These are phyloP conservation scores for Kentomonas sorsogonicus DNA, from an alignment of 208 protist species.

Conservation along the genomic window DNA sequence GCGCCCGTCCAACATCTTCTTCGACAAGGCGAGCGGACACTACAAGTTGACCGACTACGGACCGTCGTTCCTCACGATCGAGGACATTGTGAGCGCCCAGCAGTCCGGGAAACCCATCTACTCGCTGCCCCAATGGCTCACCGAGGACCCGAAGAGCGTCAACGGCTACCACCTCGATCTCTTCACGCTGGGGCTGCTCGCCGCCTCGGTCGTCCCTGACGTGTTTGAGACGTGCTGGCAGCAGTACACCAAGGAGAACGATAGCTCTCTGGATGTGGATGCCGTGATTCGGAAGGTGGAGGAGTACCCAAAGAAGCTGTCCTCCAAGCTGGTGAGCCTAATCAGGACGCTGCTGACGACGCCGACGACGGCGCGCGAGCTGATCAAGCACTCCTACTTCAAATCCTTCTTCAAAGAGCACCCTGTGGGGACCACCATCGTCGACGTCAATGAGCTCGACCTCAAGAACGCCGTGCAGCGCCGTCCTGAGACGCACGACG, in stretches of 20 bases:
- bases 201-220: conserved; percentile 43
- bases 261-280: conserved; percentile 22
- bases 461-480: conserved; percentile 33
- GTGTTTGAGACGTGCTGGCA: conserved; percentile 43
- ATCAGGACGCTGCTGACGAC: conserved; percentile 38
- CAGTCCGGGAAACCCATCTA: conserved; percentile 30
- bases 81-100: conserved; percentile 33
- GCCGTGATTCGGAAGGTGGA: conserved; percentile 25
- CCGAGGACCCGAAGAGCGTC: conserved; percentile 13
- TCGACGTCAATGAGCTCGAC: conserved; percentile 37
- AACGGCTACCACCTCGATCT: conserved; percentile 40
- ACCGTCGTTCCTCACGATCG: conserved; percentile 49
- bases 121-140: conserved; percentile 45
- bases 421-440: conserved; percentile 12
- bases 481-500: conserved; percentile 38
- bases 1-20: conserved; percentile 73
- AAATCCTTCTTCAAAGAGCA: conserved; percentile 1
- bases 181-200: conserved; percentile 72
- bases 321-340: conserved; percentile 39
- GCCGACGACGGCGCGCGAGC: conserved; percentile 20
- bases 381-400: conserved; percentile 59
- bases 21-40: conserved; percentile 18
- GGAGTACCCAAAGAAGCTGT: conserved; percentile 13
- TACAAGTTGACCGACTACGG: conserved; percentile 75
- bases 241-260: neutral